These are phyloP conservation scores for Mortierella sp. DNA, from an alignment of 371 early-diverging fungal genomes.

Conservation along the genomic window DNA sequence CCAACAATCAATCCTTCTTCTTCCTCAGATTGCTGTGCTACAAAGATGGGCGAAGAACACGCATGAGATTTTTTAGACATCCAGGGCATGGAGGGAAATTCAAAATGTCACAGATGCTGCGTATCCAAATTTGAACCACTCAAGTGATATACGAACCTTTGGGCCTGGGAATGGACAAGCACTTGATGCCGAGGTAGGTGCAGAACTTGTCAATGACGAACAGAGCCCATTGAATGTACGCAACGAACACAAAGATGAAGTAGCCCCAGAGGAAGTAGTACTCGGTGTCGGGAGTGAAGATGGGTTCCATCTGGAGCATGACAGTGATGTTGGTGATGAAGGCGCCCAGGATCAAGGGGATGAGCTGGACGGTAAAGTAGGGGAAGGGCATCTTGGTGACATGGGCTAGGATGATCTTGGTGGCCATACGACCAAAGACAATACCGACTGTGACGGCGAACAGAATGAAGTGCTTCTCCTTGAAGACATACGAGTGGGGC, in stretches of 20 bases:
- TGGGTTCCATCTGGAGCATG: constrained; percentile 64
- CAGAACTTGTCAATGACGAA: constrained; percentile 90
- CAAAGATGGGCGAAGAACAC: constrained; percentile 38
- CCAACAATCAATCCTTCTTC: constrained; percentile 52
- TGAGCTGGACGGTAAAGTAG: constrained; percentile 75
- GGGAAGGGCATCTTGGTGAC: constrained; percentile 85
- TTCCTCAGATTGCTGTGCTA: constrained; percentile 56
- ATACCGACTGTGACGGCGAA: constrained; percentile 79
- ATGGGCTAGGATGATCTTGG: constrained; percentile 90
- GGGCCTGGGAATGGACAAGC: constrained; percentile 75
- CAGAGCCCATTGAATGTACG: constrained; percentile 86
- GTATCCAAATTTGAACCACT: background rate
- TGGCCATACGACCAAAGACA: constrained; percentile 90
- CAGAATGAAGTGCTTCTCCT: constrained; percentile 74
- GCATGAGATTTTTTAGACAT: constrained; percentile 52
- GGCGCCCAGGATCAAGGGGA: constrained; percentile 81
- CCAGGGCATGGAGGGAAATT: constrained; percentile 18
- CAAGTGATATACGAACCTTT: constrained; percentile 42
- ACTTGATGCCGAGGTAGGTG: constrained; percentile 82
- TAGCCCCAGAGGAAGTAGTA: constrained; percentile 75
- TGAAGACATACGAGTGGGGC: constrained; percentile 72
- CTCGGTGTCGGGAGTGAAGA: constrained; percentile 75
- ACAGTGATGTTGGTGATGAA: constrained; percentile 69
- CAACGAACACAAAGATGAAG: constrained; percentile 72
- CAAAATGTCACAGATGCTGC: constrained; percentile 4